phyloP scores from a whole-genome alignment of 2,329 filamentous ascomycete species.

The Colletotrichum ledebouriae region DNA sequence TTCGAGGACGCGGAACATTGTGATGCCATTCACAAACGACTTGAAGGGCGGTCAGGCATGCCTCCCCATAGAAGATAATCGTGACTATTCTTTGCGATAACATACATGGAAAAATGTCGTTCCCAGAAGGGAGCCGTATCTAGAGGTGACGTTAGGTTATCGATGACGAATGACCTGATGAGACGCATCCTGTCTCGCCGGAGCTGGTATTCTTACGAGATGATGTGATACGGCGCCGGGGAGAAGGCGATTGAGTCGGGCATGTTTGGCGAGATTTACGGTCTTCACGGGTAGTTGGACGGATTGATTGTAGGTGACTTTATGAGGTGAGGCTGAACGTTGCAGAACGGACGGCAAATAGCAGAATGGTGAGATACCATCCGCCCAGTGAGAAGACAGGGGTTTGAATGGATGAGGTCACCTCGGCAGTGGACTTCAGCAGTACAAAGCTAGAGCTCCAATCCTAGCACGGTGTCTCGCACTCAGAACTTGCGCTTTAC shows the following conservation, averaged over 20 bases:
- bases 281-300: background rate
- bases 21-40: constrained; percentile 81
- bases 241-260: constrained; percentile 68
- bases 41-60: constrained; percentile 48
- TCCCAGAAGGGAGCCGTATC: constrained; percentile 90
- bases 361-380: constrained; percentile 15
- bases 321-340: constrained; percentile 5
- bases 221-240: constrained; percentile 80
- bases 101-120: constrained; percentile 86
- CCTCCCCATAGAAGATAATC: background rate
- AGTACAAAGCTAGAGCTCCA: constrained; percentile 14
- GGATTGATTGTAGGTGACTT: background rate
- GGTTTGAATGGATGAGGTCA: constrained; percentile 41
- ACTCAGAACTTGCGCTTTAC: background rate
- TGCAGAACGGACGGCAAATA: constrained; percentile 16
- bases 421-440: constrained; percentile 18
- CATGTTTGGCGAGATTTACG: constrained; percentile 54
- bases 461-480: constrained; percentile 3
- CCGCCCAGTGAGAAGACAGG: constrained; percentile 33
- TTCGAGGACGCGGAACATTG: constrained; percentile 82
- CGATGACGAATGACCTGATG: constrained; percentile 2
- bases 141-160: constrained; percentile 51
- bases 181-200: constrained; percentile 8
- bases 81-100: background rate
- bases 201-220: constrained; percentile 67